These are phyloP conservation scores for Dactylellina leptospora DNA, from an alignment of 2,329 filamentous ascomycete species.

Conservation along the genomic window DNA sequence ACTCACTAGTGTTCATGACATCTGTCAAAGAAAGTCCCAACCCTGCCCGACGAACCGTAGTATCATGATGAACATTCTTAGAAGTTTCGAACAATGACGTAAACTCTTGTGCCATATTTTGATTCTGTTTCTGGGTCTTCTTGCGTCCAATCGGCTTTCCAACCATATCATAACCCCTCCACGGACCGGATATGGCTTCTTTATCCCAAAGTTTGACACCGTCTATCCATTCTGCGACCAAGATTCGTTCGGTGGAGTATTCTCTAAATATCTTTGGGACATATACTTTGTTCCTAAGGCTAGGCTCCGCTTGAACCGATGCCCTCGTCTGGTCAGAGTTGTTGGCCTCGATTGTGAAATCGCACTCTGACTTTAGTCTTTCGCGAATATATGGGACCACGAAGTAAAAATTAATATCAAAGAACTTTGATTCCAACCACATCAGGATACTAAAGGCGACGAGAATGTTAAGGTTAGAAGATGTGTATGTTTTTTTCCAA, in stretches of 20 bases:
- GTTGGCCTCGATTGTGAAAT: slow-evolving; percentile 89
- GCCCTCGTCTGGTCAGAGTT: slow-evolving; percentile 86
- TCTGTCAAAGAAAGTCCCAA: slow-evolving; percentile 82
- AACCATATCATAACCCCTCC: slow-evolving; percentile 74
- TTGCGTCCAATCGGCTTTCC: slow-evolving; percentile 52
- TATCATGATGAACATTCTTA: slow-evolving; percentile 30
- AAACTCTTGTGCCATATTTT: slow-evolving; percentile 30
- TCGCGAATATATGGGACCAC: slow-evolving; percentile 93
- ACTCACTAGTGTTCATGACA: slow-evolving; percentile 88
- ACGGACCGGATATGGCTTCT: slow-evolving; percentile 76
- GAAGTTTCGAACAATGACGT: slow-evolving; percentile 40
- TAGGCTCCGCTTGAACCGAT: slow-evolving; percentile 77
- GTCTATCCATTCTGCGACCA: slow-evolving; percentile 98
- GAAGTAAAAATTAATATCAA: slow-evolving; percentile 90
- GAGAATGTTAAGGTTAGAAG: background rate
- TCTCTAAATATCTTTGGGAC: slow-evolving; percentile 85
- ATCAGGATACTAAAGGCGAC: slow-evolving; percentile 46
- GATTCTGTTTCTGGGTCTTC: slow-evolving; percentile 17
- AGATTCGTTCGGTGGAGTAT: slow-evolving; percentile 71
- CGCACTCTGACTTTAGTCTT: slow-evolving; percentile 89
- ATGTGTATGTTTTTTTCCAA: background rate
- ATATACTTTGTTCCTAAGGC: slow-evolving; percentile 82
- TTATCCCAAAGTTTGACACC: slow-evolving; percentile 93
- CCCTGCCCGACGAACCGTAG: slow-evolving; percentile 67
- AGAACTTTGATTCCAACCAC: slow-evolving; percentile 61